Evolutionary conservation across 257 asterid species (phyloP), one percentile per base, ranked within the genome.

Genomic region (Solanum sitiens): DNA sequence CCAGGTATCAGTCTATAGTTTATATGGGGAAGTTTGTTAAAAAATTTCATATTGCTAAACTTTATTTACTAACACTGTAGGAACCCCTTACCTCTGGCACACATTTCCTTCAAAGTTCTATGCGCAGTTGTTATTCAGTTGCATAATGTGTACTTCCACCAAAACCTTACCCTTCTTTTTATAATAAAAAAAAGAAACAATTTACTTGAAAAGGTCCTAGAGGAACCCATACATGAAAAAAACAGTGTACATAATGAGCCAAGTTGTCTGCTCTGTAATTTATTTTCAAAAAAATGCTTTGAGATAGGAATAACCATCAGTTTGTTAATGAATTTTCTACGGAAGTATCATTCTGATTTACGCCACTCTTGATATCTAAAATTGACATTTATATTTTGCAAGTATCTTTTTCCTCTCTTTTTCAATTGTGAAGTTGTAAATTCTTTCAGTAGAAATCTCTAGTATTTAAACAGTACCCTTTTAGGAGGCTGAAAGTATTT

Each of bases 1-100:
- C 99, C 98, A 86, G 99, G 99, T 96, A 73, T 20, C 15, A n/a
- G 11, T 83, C 37, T 30, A 27, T 47, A 27, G 40, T 8, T 77
- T 25, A 25, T 27, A 79, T 59, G 25, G 23, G 8, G 13, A 27
- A 42, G 23, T 8, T 76, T 76, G 61, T 79, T 59, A 63, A 56
- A 37, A 59, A 59, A 50, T 13, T 71, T 71, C 61, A 21, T 27
- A 87, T 7, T 47, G 23, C 83, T 53, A n/a, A 79, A 23, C 87
- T 65, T 30, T 3, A 8, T 86, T 88, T 45, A 3, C 13, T 30
- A 13, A 6, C 6, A 71, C 83, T n/a, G 23, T 75, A 40, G 2
- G 21, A 76, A 12, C 61, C 61, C 83, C n/a, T 77, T 42, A 8
- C 5, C n/a, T 44, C n/a, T 77, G 84, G 37, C 1, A 15, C 37